Percentiles rank a stretch among this genome's conserved stretches.
Conservation (phyloP, 2,329 filamentous ascomycete genomes). For the Biscogniauxia marginata region DNA sequence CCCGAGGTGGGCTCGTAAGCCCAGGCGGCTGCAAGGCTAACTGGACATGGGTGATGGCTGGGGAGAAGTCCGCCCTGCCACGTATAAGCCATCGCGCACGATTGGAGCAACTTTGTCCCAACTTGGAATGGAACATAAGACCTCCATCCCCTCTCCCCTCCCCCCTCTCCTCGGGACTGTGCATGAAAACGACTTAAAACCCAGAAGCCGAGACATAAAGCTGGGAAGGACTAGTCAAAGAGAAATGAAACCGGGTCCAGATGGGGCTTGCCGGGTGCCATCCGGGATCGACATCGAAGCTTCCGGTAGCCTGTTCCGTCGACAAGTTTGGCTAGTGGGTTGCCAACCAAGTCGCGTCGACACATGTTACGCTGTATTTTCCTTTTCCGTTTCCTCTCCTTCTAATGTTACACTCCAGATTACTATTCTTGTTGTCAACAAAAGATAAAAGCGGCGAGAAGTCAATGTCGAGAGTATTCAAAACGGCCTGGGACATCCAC, state of each 20-base stretch:
- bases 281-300: conserved; percentile 3
- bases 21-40: not conserved
- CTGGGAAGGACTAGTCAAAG: conserved; percentile 5
- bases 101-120: not conserved
- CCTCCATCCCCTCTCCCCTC: not conserved
- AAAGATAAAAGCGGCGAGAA: not conserved
- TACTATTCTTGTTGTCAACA: not conserved
- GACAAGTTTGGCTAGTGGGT: not conserved
- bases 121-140: conserved; percentile 4
- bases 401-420: not conserved
- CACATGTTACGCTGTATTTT: not conserved
- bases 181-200: not conserved
- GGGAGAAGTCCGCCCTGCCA: not conserved
- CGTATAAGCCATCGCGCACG: not conserved
- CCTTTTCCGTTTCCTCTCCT: not conserved
- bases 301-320: not conserved
- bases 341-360: too few species aligned
- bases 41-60: too few species aligned
- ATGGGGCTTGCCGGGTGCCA: not conserved
- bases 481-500: not conserved
- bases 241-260: conserved; percentile 1
- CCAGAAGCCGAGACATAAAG: conserved; percentile 1
- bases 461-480: not conserved
- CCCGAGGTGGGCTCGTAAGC: not conserved
- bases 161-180: not conserved